These are phyloP conservation scores for Suhomyces bokatorum DNA, from an alignment of 1,139 yeast species.

Conservation along the genomic window DNA sequence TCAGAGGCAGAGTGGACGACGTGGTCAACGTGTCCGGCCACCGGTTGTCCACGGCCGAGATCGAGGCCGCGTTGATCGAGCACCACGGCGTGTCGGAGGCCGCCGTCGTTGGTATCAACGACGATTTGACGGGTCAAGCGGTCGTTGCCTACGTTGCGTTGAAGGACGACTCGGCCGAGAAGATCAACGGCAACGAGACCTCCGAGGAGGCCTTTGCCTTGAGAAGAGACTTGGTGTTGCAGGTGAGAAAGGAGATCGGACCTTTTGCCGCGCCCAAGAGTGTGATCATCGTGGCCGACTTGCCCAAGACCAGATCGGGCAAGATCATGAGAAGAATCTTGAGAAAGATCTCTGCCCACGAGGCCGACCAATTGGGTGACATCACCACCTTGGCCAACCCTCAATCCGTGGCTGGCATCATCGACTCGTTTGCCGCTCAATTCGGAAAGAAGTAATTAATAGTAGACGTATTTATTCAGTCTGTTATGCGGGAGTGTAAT, in stretches of 20 bases:
- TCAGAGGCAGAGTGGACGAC: slow-evolving; percentile 97
- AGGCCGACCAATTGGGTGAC: slow-evolving; percentile 93
- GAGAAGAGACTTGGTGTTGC: slow-evolving; percentile 81
- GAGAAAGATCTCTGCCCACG: slow-evolving; percentile 86
- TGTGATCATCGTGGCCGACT: slow-evolving; percentile 81
- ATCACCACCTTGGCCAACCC: slow-evolving; percentile 89
- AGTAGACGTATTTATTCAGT: slow-evolving; percentile 2
- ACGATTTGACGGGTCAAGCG: slow-evolving; percentile 97
- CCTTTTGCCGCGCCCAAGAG: slow-evolving; percentile 98
- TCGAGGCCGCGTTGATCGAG: slow-evolving; percentile 87
- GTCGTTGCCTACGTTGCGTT: slow-evolving; percentile 91
- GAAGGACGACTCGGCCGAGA: slow-evolving; percentile 54
- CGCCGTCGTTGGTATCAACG: slow-evolving; percentile 93
- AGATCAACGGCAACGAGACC: slow-evolving; percentile 46
- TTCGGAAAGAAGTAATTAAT: slow-evolving; percentile 45
- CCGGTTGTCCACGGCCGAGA: slow-evolving; percentile 95
- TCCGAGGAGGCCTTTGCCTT: slow-evolving; percentile 55
- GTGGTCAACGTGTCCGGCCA: slow-evolving; percentile 98
- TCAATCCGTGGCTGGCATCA: slow-evolving; percentile 75
- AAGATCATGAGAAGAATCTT: slow-evolving; percentile 98
- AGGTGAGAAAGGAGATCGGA: slow-evolving; percentile 92
- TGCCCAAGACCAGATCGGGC: slow-evolving; percentile 98
- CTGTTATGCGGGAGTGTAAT: neutral
- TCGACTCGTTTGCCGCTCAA: slow-evolving; percentile 51
- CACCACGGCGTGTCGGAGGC: slow-evolving; percentile 83